Conservation (phyloP, 2,329 filamentous ascomycete species). For the Ambrosiella beaveri region DNA sequence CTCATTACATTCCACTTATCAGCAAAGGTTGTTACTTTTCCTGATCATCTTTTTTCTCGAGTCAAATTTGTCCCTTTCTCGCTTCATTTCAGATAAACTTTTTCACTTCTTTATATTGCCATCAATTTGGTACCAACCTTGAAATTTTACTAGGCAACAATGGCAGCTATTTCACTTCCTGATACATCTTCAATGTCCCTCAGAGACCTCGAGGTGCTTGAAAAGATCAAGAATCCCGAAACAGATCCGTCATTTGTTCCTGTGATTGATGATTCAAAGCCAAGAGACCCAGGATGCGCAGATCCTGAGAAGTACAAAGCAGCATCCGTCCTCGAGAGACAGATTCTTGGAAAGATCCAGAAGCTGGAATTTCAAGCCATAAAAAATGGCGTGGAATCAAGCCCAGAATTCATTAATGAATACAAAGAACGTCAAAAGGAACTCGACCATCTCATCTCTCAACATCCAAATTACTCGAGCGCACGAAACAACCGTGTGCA, state of each 20-base stretch:
- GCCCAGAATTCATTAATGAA: constrained; percentile 20
- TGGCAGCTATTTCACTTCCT: neutral
- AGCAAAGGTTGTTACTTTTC: too few species aligned
- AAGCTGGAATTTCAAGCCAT: constrained; percentile 35
- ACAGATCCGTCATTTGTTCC: constrained; percentile 37
- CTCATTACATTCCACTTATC: too few species aligned
- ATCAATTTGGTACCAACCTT: neutral
- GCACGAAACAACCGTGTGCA: constrained; percentile 62
- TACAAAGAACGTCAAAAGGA: constrained; percentile 31
- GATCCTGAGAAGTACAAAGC: constrained; percentile 33
- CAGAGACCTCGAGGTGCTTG: constrained; percentile 44
- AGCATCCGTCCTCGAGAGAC: constrained; percentile 32
- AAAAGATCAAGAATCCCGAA: constrained; percentile 52
- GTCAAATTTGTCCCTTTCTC: too few species aligned
- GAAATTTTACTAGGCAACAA: neutral
- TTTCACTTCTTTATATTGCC: too few species aligned
- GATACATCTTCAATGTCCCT: neutral
- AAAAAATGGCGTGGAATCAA: constrained; percentile 14
- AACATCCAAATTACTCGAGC: constrained; percentile 50
- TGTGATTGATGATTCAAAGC: constrained; percentile 35
- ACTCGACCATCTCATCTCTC: constrained; percentile 38
- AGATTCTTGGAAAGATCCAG: constrained; percentile 38
- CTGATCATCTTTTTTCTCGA: too few species aligned
- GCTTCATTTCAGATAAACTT: too few species aligned
- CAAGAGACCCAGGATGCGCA: constrained; percentile 39